Conservation (phyloP, 73 alveolate species). For the Stentor roeselii region DNA sequence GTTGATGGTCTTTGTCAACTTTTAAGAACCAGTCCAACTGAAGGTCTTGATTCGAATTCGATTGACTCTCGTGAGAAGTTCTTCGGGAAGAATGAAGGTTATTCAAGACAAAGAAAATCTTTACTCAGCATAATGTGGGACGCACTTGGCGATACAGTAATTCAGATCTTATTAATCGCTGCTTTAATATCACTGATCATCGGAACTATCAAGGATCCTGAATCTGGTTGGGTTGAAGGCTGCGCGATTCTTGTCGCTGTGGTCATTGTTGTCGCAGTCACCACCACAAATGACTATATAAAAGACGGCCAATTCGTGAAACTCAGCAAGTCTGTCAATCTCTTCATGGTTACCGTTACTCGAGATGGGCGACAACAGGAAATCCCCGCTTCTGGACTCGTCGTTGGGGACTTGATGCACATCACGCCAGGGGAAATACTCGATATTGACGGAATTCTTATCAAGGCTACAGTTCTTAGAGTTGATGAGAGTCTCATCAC, state of each 20-base stretch:
- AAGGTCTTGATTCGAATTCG: no score
- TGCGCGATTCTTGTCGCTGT: constrained; percentile 65
- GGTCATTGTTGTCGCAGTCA: constrained; percentile 58
- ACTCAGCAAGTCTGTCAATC: constrained; percentile 69
- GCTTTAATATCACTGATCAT: constrained; percentile 89
- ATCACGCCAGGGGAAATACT: constrained; percentile 86
- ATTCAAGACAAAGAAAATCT: background rate
- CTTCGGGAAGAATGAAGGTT: constrained; percentile 1
- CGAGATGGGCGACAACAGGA: constrained; percentile 79
- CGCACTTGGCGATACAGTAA: constrained; percentile 90
- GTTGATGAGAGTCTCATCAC: constrained; percentile 88
- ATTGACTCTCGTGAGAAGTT: background rate
- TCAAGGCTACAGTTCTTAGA: constrained; percentile 54
- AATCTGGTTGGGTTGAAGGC: constrained; percentile 74
- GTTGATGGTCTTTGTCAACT: constrained; percentile 14
- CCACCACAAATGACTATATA: constrained; percentile 68
- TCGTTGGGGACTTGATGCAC: constrained; percentile 89
- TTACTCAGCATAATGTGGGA: constrained; percentile 40
- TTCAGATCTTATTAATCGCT: constrained; percentile 86
- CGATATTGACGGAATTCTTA: constrained; percentile 88
- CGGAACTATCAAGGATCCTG: constrained; percentile 87
- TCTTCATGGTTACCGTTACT: constrained; percentile 63
- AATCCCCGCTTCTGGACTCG: constrained; percentile 65
- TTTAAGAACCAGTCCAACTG: background rate
- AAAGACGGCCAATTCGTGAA: constrained; percentile 81